Base-by-base conservation (phyloP, 2,329 filamentous ascomycete species). In the Colletotrichum tropicale region DNA sequence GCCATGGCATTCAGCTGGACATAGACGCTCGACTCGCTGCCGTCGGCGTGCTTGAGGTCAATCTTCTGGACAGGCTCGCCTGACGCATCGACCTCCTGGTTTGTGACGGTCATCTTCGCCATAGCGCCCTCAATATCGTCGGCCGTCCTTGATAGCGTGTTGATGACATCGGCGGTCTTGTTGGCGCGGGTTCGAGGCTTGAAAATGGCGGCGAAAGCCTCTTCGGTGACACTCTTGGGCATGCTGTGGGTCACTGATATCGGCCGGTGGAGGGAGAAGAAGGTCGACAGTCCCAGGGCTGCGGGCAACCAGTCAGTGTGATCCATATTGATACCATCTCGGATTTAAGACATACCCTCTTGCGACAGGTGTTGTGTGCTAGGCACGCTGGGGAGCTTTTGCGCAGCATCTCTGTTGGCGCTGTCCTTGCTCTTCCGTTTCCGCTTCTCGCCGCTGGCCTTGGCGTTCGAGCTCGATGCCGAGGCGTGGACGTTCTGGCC, bases 261-360 rank as follows among this genome's bases (percentile, higher is more conserved):
- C 61, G 97, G 97, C 77, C 97, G 93, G 86, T 99, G 95, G 79
- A 98, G 94, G 77, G 96, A 98, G 88, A 98, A 98, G 89, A 99
- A 98, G 76, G 94, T 94, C 9, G 96, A 97, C 61, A 98, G 89
- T 78, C 94, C 93, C 76, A 98, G 90, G 82, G 98, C 97, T 98
- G 79, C 7, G 77, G 32, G 16, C 66, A 70, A 21, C 3, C 55
- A 26, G 65, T 77, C 43, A 77, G 71, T 26, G 12, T 34, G 18
- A 34, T 60, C 15, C 24, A 30, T 15, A 16, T 38, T 16, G 9
- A 13, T 12, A 2, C 69, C 38, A 24, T 24, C 5, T 15, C 10
- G 5, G 18, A n/a, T 12, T 34, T 6, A 21, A 34, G 82, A 82
- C 88, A 38, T 84, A 94, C 93, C 91, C 84, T 92, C 89, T 81